These are phyloP conservation scores for Myxozyma neglecta DNA, from an alignment of 805 yeast genomes.

Conservation along the genomic window DNA sequence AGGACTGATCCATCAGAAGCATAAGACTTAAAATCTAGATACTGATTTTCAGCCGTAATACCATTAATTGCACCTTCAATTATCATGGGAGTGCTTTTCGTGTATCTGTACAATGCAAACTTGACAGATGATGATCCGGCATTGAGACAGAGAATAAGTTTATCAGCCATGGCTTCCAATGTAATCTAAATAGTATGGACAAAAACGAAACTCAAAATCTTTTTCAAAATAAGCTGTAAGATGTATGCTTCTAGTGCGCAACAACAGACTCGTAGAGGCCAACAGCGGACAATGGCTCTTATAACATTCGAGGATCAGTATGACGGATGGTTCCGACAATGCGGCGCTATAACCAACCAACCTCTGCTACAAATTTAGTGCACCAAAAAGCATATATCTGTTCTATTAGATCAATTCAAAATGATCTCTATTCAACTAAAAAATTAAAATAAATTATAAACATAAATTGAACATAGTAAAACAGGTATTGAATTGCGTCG, in stretches of 20 bases:
- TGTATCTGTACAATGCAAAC: conserved; percentile 26
- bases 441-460: no score
- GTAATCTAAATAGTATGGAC: not conserved
- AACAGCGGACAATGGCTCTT: not conserved
- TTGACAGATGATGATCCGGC: conserved; percentile 33
- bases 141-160: conserved; percentile 25
- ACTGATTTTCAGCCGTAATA: conserved; percentile 23
- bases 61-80: conserved; percentile 24
- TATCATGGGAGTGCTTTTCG: conserved; percentile 14
- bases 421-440: no score
- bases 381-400: not conserved
- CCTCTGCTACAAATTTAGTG: not conserved
- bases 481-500: no score
- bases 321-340: not conserved
- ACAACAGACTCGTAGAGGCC: not conserved
- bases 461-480: no score
- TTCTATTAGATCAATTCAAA: no score
- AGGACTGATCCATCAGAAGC: conserved; percentile 47
- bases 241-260: not conserved
- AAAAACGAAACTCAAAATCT: not conserved
- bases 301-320: no score
- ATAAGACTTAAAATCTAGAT: conserved; percentile 19
- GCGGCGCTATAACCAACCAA: not conserved
- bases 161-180: not conserved
- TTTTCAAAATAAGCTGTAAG: not conserved